Evolutionary conservation across 257 asterid genomes (phyloP).

Genomic region (Scutellaria minor): DNA sequence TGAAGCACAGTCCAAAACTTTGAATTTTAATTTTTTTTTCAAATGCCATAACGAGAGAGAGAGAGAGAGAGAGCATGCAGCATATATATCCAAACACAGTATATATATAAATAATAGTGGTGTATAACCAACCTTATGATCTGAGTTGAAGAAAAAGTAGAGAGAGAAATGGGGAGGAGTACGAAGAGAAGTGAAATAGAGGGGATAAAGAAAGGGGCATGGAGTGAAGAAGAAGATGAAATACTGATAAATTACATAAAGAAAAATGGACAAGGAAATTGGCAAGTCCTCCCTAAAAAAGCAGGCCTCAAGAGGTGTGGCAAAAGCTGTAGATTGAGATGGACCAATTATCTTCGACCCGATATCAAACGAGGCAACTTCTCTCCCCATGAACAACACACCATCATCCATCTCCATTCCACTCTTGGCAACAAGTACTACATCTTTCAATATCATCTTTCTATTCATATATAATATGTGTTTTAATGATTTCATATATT

Average conservation of each 20-base stretch:
- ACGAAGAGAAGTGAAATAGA: constrained; percentile 13
- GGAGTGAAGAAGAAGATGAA: constrained; percentile 56
- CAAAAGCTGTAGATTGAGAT: constrained; percentile 55
- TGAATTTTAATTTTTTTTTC: too few species aligned
- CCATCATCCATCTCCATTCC: constrained; percentile 49
- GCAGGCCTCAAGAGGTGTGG: constrained; percentile 54
- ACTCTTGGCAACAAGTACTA: constrained; percentile 49
- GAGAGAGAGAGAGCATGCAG: too few species aligned
- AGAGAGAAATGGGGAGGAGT: constrained; percentile 39
- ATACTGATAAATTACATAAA: constrained; percentile 35
- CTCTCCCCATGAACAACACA: constrained; percentile 45
- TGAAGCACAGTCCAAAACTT: too few species aligned
- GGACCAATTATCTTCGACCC: constrained; percentile 56
- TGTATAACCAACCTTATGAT: too few species aligned
- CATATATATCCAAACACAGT: too few species aligned
- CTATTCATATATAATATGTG: background rate
- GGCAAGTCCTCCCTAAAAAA: constrained; percentile 46
- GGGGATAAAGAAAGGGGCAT: constrained; percentile 53
- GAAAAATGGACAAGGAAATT: constrained; percentile 45
- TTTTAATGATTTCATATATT: background rate
- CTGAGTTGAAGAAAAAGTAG: too few species aligned
- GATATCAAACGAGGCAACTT: constrained; percentile 53
- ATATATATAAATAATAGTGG: too few species aligned
- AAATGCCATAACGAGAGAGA: too few species aligned
- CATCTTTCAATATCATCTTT: background rate